phyloP scores from a whole-genome alignment of 2,329 filamentous ascomycete genomes.

The Stagonosporopsis rhizophila region DNA sequence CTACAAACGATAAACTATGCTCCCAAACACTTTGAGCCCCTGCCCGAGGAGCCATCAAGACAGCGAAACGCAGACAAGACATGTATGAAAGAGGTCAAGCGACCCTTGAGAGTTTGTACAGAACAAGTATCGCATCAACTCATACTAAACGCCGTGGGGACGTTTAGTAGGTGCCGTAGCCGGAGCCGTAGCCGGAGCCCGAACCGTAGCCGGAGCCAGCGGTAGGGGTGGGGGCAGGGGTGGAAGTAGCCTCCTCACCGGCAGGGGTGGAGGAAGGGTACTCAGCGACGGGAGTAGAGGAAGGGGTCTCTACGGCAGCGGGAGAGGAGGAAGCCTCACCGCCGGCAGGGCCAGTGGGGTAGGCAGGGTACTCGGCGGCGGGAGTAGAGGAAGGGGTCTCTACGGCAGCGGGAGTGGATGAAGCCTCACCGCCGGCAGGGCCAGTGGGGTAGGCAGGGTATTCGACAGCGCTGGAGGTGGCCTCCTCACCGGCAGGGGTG shows the following conservation, averaged over 20 bases:
- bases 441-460: slow-evolving; percentile 24
- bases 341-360: slow-evolving; percentile 15
- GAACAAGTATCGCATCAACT: slow-evolving; percentile 26
- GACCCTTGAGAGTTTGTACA: slow-evolving; percentile 28
- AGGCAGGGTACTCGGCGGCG: slow-evolving; percentile 21
- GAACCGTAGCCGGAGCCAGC: slow-evolving; percentile 25
- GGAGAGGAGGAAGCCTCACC: slow-evolving; percentile 15
- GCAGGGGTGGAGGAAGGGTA: slow-evolving; percentile 20
- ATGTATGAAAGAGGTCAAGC: slow-evolving; percentile 37
- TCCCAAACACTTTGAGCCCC: slow-evolving; percentile 24
- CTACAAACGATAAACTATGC: slow-evolving; percentile 27
- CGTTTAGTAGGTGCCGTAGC: slow-evolving; percentile 35
- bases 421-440: slow-evolving; percentile 7
- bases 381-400: slow-evolving; percentile 13
- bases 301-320: slow-evolving; percentile 18
- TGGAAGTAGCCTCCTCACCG: slow-evolving; percentile 19
- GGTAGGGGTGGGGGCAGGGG: slow-evolving; percentile 22
- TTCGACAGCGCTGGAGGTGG: slow-evolving; percentile 22
- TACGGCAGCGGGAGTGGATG: slow-evolving; percentile 20
- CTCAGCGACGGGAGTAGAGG: slow-evolving; percentile 8
- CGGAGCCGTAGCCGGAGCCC: slow-evolving; percentile 27
- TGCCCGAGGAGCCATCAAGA: slow-evolving; percentile 31
- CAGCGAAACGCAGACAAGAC: slow-evolving; percentile 31
- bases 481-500: slow-evolving; percentile 16
- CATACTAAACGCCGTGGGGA: slow-evolving; percentile 19